These are phyloP conservation scores for Penicillium manginii DNA, from an alignment of 495 filamentous ascomycete genomes.

Conservation along the genomic window DNA sequence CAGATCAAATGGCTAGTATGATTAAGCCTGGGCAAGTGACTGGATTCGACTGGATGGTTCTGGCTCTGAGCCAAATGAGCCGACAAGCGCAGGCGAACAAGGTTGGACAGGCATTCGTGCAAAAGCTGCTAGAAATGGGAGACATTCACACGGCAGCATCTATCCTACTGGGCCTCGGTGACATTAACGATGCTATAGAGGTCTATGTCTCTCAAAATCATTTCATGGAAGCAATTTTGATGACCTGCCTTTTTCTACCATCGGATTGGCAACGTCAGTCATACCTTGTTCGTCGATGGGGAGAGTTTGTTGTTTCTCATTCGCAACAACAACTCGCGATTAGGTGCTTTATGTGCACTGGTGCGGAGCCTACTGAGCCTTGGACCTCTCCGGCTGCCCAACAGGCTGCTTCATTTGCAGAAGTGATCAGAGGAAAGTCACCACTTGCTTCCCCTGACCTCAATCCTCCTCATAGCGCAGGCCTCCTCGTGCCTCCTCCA, in stretches of 20 bases:
- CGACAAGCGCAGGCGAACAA: slow-evolving; percentile 82
- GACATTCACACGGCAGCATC: slow-evolving; percentile 92
- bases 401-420: slow-evolving; percentile 56
- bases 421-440: slow-evolving; percentile 37
- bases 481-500: slow-evolving; percentile 27
- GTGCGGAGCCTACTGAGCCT: slow-evolving; percentile 73
- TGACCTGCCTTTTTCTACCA: slow-evolving; percentile 75
- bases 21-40: slow-evolving; percentile 79
- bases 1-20: slow-evolving; percentile 78
- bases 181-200: slow-evolving; percentile 93
- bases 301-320: slow-evolving; percentile 85
- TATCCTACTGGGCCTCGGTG: slow-evolving; percentile 88
- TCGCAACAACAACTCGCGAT: slow-evolving; percentile 89
- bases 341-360: slow-evolving; percentile 86
- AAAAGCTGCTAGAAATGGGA: slow-evolving; percentile 83
- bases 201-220: slow-evolving; percentile 91
- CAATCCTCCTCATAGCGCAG: slow-evolving; percentile 31
- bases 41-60: slow-evolving; percentile 93
- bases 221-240: slow-evolving; percentile 87
- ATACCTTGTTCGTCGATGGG: slow-evolving; percentile 89
- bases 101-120: slow-evolving; percentile 89
- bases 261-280: slow-evolving; percentile 88
- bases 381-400: slow-evolving; percentile 83
- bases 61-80: slow-evolving; percentile 87
- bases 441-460: slow-evolving; percentile 51